These are phyloP conservation scores for Mycena rebaudengoi DNA, from an alignment of 768 basidiomycete genomes.

Conservation along the genomic window DNA sequence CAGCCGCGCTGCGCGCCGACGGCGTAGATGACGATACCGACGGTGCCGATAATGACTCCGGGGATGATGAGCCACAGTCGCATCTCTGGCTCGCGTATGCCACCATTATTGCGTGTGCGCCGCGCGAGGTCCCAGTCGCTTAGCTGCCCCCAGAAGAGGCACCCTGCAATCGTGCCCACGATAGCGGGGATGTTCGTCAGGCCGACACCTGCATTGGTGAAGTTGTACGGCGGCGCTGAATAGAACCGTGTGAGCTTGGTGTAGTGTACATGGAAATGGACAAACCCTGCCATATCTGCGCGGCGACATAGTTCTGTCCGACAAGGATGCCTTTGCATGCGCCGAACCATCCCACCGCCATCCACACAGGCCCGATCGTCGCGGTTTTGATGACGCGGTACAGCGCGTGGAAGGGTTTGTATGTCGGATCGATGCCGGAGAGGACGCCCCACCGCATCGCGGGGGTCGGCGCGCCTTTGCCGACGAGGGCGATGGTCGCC, in stretches of 20 bases:
- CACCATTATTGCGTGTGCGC: slow-evolving; percentile 20
- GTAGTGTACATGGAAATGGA: not conserved
- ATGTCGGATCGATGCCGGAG: slow-evolving; percentile 1
- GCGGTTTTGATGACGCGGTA: slow-evolving; percentile 7
- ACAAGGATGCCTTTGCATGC: slow-evolving; percentile 19
- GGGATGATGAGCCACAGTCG: slow-evolving; percentile 15
- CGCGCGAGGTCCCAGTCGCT: slow-evolving; percentile 20
- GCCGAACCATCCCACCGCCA: slow-evolving; percentile 18
- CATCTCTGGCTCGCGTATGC: slow-evolving; percentile 20
- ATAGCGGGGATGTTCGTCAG: slow-evolving; percentile 15
- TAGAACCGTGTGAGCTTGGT: not conserved
- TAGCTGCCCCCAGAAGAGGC: slow-evolving; percentile 13
- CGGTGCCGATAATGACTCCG: not conserved
- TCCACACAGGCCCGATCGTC: slow-evolving; percentile 13
- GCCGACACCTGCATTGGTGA: slow-evolving; percentile 8
- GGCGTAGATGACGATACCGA: slow-evolving; percentile 16
- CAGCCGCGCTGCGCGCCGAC: slow-evolving; percentile 15
- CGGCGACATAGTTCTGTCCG: slow-evolving; percentile 9
- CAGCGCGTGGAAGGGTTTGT: slow-evolving; percentile 5
- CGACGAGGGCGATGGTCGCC: slow-evolving; percentile 7
- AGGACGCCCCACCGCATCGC: slow-evolving; percentile 6
- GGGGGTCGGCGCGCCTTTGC: slow-evolving; percentile 13
- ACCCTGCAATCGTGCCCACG: slow-evolving; percentile 1
- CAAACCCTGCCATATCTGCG: slow-evolving; percentile 12
- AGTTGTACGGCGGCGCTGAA: slow-evolving; percentile 13